Conservation (phyloP, 208 protist genomes). For the Chromosphaera perkinsii region DNA sequence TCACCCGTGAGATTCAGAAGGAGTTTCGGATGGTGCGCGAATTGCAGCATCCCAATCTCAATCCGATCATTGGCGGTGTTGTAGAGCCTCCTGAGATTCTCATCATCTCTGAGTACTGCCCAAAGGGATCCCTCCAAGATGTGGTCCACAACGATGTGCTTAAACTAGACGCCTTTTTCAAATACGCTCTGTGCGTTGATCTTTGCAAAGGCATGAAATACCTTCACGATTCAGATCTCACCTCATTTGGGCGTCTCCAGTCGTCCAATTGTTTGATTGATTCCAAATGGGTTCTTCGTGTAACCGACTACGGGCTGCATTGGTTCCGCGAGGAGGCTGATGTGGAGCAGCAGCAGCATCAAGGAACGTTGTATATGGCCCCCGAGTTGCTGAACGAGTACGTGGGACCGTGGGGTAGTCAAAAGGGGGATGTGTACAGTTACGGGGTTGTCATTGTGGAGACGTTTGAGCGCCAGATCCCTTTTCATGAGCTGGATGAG, state of each 20-base stretch:
- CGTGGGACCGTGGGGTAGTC: too few species aligned
- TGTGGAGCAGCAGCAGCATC: too few species aligned
- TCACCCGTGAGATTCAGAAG: background rate
- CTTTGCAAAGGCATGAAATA: background rate
- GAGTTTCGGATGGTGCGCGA: background rate
- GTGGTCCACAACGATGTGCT: background rate
- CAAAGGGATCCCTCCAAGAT: slow-evolving; percentile 4
- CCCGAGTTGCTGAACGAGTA: too few species aligned
- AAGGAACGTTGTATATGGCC: too few species aligned
- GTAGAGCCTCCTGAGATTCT: background rate
- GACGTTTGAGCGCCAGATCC: too few species aligned
- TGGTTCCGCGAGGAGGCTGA: too few species aligned
- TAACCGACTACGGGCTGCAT: too few species aligned
- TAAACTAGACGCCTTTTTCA: slow-evolving; percentile 2
- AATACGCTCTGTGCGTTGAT: background rate
- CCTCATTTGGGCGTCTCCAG: background rate
- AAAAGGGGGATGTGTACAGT: too few species aligned
- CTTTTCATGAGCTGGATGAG: too few species aligned
- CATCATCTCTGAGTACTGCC: slow-evolving; percentile 4
- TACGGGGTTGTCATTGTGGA: too few species aligned
- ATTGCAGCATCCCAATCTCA: background rate
- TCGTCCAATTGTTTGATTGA: slow-evolving; percentile 12
- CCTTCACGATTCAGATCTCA: background rate
- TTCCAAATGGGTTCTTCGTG: background rate
- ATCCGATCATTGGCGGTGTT: background rate